Base-by-base conservation (phyloP, 306 rosid species). In the Calophaca sinica region DNA sequence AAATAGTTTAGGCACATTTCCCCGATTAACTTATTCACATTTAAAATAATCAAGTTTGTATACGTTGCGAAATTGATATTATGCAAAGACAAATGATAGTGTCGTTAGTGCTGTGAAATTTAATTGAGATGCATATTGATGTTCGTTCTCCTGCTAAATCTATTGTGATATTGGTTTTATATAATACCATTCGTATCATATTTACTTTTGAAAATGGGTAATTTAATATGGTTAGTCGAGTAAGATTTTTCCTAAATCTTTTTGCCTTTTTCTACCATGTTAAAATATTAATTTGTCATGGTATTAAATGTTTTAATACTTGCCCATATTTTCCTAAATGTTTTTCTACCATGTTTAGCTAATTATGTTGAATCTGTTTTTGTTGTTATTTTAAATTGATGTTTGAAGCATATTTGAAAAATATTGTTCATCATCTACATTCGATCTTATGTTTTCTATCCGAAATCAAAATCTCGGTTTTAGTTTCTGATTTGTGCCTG, bases 381-480 rank as follows among this genome's bases (percentile, higher is more conserved):
- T n/a, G 48, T 49, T 52, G 53, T 55, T 54, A 29, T 38, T 42
- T 62, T 71, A 46, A 70, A 51, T 41, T 74, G 70, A 68, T n/a
- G 45, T 55, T 14, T 48, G 60, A 69, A 57, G 46, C 57, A 41
- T 64, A 64, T 58, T 70, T 77, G 61, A 50, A 52, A 44, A 10
- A 35, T 60, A 33, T 69, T 4, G 11, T 5, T 10, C 10, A 12
- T n/a, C 33, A 15, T 62, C 66, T 31, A 61, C 57, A 32, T 33
- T 77, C 38, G 54, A 20, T 72, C 62, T 36, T 8, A 45, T 46
- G 70, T 29, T 33, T 52, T 52, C 72, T 26, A 48, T 60, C 55
- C 48, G 41, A 62, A 42, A 31, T 61, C 64, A 4, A 39, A 38
- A 38, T 38, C 7, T 38, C 26, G 0, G 26, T 68, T 68, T 51